Evolutionary conservation across 1,139 yeast genomes (phyloP).

Genomic region (Yamadazyma pseudoaaseri): DNA sequence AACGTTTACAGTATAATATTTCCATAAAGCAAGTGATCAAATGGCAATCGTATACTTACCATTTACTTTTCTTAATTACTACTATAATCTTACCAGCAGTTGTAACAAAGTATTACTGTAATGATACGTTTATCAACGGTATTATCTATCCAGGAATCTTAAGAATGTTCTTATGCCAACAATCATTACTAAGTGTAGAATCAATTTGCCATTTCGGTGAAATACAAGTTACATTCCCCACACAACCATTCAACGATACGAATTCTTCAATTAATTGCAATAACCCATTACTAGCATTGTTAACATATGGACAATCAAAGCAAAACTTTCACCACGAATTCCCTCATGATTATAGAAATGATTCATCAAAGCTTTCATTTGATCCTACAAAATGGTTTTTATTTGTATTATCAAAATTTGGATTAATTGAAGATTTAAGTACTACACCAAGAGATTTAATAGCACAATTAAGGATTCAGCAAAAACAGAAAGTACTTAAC

Average conservation of each 20-base stretch:
- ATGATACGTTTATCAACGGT: conserved; percentile 53
- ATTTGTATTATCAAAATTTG: conserved; percentile 35
- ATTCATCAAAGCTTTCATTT: conserved; percentile 47
- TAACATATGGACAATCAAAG: conserved; percentile 63
- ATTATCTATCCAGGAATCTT: conserved; percentile 62
- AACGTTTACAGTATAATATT: conserved; percentile 19
- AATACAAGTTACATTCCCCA: conserved; percentile 42
- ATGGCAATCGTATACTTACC: conserved; percentile 60
- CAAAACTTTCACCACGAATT: conserved; percentile 77
- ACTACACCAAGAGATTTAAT: conserved; percentile 48
- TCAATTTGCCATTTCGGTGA: conserved; percentile 56
- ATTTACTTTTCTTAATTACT: conserved; percentile 41
- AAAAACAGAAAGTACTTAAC: conserved; percentile 61
- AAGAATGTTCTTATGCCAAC: conserved; percentile 57
- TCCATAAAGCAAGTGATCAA: conserved; percentile 30
- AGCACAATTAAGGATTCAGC: conserved; percentile 58
- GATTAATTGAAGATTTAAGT: conserved; percentile 41
- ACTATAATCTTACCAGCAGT: conserved; percentile 50
- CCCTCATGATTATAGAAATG: conserved; percentile 63
- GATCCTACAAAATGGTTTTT: conserved; percentile 72
- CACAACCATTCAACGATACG: conserved; percentile 63
- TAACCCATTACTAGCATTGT: conserved; percentile 50
- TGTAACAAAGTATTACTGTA: conserved; percentile 36
- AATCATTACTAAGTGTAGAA: conserved; percentile 53
- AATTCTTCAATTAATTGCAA: conserved; percentile 51